Conservation (phyloP, 192 early-diverging fungal species). For the Linnemannia hyalina region DNA sequence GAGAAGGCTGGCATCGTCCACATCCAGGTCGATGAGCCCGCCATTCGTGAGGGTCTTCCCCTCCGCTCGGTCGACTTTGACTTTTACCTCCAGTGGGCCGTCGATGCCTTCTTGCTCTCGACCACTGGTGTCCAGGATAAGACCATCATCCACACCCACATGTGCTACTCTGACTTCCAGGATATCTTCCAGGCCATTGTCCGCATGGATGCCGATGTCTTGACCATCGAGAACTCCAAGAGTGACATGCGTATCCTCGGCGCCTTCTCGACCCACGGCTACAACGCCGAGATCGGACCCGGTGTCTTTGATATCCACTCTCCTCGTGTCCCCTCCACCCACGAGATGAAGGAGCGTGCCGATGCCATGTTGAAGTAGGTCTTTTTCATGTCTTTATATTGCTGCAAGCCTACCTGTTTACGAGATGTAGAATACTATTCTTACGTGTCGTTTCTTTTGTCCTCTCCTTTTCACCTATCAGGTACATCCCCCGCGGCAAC, state of each 20-base stretch:
- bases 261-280: conserved; percentile 87
- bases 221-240: conserved; percentile 99
- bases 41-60: conserved; percentile 98
- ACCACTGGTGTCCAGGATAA: conserved; percentile 86
- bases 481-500: conserved; percentile 83
- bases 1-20: conserved; percentile 92
- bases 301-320: conserved; percentile 99
- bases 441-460: not conserved
- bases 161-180: conserved; percentile 99
- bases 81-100: conserved; percentile 96
- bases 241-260: conserved; percentile 95
- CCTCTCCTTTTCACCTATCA: conserved; percentile 10
- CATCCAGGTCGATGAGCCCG: conserved; percentile 99
- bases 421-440: not conserved
- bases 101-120: conserved; percentile 91
- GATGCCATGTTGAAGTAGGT: conserved; percentile 75
- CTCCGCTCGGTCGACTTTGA: conserved; percentile 89
- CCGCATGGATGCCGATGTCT: conserved; percentile 94
- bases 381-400: not conserved
- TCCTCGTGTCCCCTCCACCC: conserved; percentile 90
- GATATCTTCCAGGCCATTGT: conserved; percentile 97
- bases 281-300: conserved; percentile 94
- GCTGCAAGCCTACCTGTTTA: not conserved
- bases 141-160: conserved; percentile 98
- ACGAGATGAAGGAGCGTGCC: conserved; percentile 91